Evolutionary conservation across 2,329 filamentous ascomycete genomes (phyloP).

Genomic region (Botrytis elliptica): DNA sequence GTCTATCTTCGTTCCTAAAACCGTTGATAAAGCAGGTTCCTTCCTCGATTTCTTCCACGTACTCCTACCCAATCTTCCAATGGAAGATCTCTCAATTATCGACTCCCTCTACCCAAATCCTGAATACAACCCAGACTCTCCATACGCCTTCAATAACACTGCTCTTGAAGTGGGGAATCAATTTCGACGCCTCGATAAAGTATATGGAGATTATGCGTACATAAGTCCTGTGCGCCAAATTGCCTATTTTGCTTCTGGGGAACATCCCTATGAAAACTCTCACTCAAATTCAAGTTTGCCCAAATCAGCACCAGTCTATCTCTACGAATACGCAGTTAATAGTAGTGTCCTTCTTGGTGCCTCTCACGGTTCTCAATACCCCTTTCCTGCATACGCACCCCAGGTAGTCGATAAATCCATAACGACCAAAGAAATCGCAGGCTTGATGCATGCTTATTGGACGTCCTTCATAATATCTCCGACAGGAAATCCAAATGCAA

Average conservation of each 20-base stretch:
- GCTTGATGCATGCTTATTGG: conserved; percentile 39
- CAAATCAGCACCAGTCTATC: conserved; percentile 44
- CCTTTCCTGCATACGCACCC: conserved; percentile 46
- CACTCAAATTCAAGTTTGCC: background rate
- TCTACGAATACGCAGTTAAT: conserved; percentile 61
- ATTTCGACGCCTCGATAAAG: conserved; percentile 57
- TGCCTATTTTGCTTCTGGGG: conserved; percentile 45
- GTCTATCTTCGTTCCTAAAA: conserved; percentile 58
- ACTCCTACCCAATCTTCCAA: conserved; percentile 58
- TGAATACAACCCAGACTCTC: conserved; percentile 40
- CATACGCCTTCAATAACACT: background rate
- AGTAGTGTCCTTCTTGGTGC: conserved; percentile 38
- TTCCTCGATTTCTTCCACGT: conserved; percentile 60
- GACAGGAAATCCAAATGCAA: conserved; percentile 37
- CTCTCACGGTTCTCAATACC: conserved; percentile 46
- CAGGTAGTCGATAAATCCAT: conserved; percentile 19
- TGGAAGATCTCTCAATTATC: conserved; percentile 53
- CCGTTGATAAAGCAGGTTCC: conserved; percentile 44
- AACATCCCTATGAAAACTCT: conserved; percentile 10
- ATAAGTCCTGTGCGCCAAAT: conserved; percentile 63
- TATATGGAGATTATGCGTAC: conserved; percentile 64
- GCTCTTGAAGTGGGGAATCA: conserved; percentile 47
- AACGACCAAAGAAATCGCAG: conserved; percentile 29
- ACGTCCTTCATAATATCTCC: conserved; percentile 34
- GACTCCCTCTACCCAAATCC: conserved; percentile 64